A percentile compares a stretch with the other conserved stretches of the same genome.
These are phyloP conservation scores for Passalora sequoiae DNA, from an alignment of 2,329 filamentous ascomycete species.

Conservation along the genomic window DNA sequence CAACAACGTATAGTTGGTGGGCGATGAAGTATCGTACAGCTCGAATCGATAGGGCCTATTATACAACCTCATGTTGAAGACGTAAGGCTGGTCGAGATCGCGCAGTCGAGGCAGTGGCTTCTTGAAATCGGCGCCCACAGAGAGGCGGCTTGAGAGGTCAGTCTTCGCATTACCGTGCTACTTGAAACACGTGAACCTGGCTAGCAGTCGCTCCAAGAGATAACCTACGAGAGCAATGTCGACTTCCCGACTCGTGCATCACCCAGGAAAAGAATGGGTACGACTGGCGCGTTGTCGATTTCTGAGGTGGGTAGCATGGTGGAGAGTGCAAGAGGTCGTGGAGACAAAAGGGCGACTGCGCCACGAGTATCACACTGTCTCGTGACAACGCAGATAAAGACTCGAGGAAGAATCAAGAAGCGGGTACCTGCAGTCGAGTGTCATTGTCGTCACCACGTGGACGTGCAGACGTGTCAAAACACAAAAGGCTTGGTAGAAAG, in stretches of 20 bases:
- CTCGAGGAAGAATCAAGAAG: neutral
- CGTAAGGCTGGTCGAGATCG: slow-evolving; percentile 55
- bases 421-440: slow-evolving; percentile 2
- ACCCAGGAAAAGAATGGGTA: slow-evolving; percentile 54
- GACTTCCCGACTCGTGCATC: slow-evolving; percentile 58
- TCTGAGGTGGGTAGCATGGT: slow-evolving; percentile 6
- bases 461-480: too few species aligned
- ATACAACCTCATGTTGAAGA: slow-evolving; percentile 55
- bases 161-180: neutral
- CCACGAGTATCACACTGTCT: slow-evolving; percentile 1
- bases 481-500: too few species aligned
- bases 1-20: slow-evolving; percentile 54
- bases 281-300: slow-evolving; percentile 30
- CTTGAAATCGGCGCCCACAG: slow-evolving; percentile 29
- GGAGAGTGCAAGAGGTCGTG: neutral
- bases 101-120: slow-evolving; percentile 42
- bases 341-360: neutral
- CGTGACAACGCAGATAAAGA: too few species aligned
- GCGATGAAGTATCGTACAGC: slow-evolving; percentile 53
- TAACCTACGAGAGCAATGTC: slow-evolving; percentile 56
- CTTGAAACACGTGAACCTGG: neutral
- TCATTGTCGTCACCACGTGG: neutral
- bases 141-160: slow-evolving; percentile 24
- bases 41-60: slow-evolving; percentile 51
- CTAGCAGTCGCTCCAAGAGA: too few species aligned